These are phyloP conservation scores for Emericellopsis atlantica DNA, from an alignment of 2,329 filamentous ascomycete genomes.

Conservation along the genomic window DNA sequence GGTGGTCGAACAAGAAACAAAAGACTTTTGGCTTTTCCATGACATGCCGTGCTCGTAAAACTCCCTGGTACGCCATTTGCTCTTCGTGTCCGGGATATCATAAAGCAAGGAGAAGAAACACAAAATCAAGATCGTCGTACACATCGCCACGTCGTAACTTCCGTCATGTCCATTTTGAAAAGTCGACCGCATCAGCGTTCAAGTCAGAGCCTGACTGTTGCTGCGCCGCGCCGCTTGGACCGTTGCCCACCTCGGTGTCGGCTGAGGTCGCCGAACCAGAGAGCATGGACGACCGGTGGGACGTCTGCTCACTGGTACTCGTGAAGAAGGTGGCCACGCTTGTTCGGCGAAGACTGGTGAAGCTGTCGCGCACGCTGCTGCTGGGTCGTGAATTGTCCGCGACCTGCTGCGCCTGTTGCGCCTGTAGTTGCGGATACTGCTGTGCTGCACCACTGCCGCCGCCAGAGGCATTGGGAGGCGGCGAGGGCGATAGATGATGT, in stretches of 20 bases:
- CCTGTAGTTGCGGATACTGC: neutral
- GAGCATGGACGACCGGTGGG: conserved; percentile 45
- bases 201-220: conserved; percentile 12
- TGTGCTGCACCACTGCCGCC: neutral
- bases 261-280: conserved; percentile 39
- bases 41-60: no score
- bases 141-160: neutral
- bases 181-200: conserved; percentile 33
- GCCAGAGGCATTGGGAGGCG: conserved; percentile 16
- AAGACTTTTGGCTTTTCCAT: no score
- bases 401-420: conserved; percentile 7
- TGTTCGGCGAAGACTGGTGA: conserved; percentile 47
- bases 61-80: no score
- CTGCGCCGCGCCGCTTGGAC: neutral
- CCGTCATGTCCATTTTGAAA: conserved; percentile 34
- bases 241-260: conserved; percentile 33
- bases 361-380: conserved; percentile 45
- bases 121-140: neutral
- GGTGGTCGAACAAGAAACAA: no score
- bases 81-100: no score
- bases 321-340: conserved; percentile 55
- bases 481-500: conserved; percentile 9
- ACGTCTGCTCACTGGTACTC: conserved; percentile 40
- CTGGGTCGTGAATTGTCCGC: conserved; percentile 23
- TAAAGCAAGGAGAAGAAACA: neutral